Conservation (phyloP, 192 early-diverging fungal species). For the Coemansia sp. region DNA sequence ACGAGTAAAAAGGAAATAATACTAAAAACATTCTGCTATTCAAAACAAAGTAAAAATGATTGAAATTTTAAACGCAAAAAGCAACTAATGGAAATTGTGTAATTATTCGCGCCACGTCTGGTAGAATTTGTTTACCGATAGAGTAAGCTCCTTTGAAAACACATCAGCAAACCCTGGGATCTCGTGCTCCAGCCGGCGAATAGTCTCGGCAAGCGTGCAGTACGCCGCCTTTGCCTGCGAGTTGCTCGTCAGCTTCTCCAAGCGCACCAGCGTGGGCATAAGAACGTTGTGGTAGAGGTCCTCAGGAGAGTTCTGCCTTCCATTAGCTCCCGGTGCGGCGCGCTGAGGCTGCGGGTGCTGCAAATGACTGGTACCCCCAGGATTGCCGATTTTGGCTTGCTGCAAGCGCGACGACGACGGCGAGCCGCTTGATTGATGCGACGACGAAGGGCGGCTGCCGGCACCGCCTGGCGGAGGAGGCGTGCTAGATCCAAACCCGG, state of each 20-base stretch:
- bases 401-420: slow-evolving; percentile 21
- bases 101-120: slow-evolving; percentile 53
- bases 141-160: slow-evolving; percentile 54
- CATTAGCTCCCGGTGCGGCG: not conserved
- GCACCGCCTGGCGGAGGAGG: slow-evolving; percentile 24
- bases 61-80: not conserved
- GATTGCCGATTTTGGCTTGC: slow-evolving; percentile 21
- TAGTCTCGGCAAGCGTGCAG: slow-evolving; percentile 55
- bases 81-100: not conserved
- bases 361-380: not conserved
- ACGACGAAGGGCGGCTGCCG: slow-evolving; percentile 50
- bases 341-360: slow-evolving; percentile 44
- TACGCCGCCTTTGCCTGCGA: slow-evolving; percentile 49
- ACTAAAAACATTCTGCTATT: not conserved
- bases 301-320: slow-evolving; percentile 41
- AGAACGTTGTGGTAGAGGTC: slow-evolving; percentile 58
- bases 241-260: slow-evolving; percentile 54
- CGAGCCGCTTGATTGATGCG: slow-evolving; percentile 37
- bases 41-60: not conserved
- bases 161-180: slow-evolving; percentile 58
- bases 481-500: slow-evolving; percentile 33
- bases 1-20: slow-evolving; percentile 11
- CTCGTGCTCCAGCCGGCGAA: slow-evolving; percentile 56
- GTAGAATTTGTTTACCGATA: slow-evolving; percentile 54
- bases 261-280: slow-evolving; percentile 53